phyloP scores from a whole-genome alignment of 1,284 basidiomycete genomes.

The Cryptococcus deneoformans region DNA sequence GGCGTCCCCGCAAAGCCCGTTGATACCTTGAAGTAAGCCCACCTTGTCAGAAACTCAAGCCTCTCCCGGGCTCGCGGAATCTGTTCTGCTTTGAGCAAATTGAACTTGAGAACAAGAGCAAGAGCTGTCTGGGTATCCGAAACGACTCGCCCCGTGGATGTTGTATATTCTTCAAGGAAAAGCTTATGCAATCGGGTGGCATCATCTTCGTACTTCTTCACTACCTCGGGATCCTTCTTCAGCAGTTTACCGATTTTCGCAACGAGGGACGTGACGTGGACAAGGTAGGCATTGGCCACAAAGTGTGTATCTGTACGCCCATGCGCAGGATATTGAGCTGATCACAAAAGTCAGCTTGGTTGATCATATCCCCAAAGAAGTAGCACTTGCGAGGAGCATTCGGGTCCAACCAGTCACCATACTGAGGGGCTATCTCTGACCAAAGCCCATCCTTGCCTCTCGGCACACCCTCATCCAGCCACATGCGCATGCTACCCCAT shows the following conservation, averaged over 20 bases:
- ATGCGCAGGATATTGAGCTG: constrained; percentile 16
- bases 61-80: constrained; percentile 11
- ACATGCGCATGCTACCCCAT: constrained; percentile 30
- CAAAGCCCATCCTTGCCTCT: constrained; percentile 23
- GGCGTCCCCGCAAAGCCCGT: constrained; percentile 46
- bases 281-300: constrained; percentile 34
- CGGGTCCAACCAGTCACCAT: constrained; percentile 42
- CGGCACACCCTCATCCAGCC: constrained; percentile 36
- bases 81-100: constrained; percentile 20
- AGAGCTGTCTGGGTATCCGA: constrained; percentile 34
- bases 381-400: constrained; percentile 21
- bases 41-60: constrained; percentile 21
- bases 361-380: neutral
- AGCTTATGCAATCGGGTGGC: constrained; percentile 10
- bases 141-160: constrained; percentile 23
- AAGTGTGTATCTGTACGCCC: constrained; percentile 30
- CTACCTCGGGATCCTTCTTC: constrained; percentile 12
- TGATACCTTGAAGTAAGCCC: constrained; percentile 28
- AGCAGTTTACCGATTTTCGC: constrained; percentile 26
- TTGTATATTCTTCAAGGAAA: constrained; percentile 30
- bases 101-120: constrained; percentile 27
- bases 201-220: constrained; percentile 14
- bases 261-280: constrained; percentile 22
- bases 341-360: neutral
- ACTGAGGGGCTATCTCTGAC: constrained; percentile 15